Base-by-base conservation (phyloP, 1,284 basidiomycete species). In the Ustilago shanxiensis region DNA sequence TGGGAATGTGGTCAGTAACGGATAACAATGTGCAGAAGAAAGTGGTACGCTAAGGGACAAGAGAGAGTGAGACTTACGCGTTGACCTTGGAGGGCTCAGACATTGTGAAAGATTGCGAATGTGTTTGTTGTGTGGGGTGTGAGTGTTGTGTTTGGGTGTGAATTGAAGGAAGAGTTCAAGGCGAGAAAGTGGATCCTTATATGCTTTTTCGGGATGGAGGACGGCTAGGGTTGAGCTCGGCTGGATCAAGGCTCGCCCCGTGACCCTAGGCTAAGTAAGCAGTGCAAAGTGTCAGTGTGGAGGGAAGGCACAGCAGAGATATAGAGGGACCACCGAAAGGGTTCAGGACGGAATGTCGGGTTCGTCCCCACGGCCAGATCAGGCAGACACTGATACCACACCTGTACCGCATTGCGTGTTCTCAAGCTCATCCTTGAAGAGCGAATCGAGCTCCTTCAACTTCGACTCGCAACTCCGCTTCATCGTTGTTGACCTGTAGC, bases 1-100 rank as follows among this genome's bases (percentile, higher is more conserved):
- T n/a, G n/a, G n/a, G n/a, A n/a, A n/a, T n/a, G n/a, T n/a, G n/a
- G n/a, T n/a, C n/a, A n/a, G n/a, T n/a, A n/a, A n/a, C n/a, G n/a
- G n/a, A n/a, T n/a, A n/a, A n/a, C n/a, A n/a, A n/a, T n/a, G n/a
- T n/a, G n/a, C n/a, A n/a, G n/a, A n/a, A n/a, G n/a, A n/a, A n/a
- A n/a, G n/a, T n/a, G n/a, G n/a, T n/a, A n/a, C n/a, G n/a, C n/a
- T n/a, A 37, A 3, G 39, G 2, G 39, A 44, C 14, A 16, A 29
- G 22, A 5, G 28, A 33, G 41, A 44, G 3, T 26, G 61, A 47
- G 37, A 37, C 70, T 54, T 77, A 77, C 70, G 67, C 77, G 77
- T 77, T 77, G 9, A 50, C 20, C 71, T 79, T 79, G 68, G 70
- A 73, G 60, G 77, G 77, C 39, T 79, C 77, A 76, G 77, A 53